phyloP scores from a whole-genome alignment of 768 basidiomycete genomes.

The Tricholoma sp. region DNA sequence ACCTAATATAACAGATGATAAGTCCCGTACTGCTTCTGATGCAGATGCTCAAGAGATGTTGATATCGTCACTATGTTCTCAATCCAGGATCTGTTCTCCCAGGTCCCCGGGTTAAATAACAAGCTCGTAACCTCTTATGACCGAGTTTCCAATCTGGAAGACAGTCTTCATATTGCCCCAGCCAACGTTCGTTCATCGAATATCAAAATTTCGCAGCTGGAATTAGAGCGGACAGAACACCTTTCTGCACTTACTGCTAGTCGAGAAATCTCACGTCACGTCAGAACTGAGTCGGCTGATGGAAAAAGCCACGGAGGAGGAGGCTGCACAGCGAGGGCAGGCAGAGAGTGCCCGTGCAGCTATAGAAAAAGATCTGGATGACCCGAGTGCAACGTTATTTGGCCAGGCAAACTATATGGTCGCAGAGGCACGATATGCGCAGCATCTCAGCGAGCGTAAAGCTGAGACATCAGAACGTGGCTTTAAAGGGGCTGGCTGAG shows the following conservation, averaged over 20 bases:
- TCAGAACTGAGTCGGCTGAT: conserved; percentile 89
- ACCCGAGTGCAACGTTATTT: conserved; percentile 87
- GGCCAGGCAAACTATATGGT: conserved; percentile 97
- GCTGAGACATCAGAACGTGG: conserved; percentile 73
- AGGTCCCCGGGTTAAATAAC: conserved; percentile 85
- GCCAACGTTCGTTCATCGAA: conserved; percentile 54
- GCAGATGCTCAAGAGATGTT: conserved; percentile 78
- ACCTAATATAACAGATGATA: too few relatives aligned
- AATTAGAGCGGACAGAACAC: conserved; percentile 82
- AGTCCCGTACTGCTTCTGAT: too few relatives aligned
- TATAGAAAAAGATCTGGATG: conserved; percentile 94
- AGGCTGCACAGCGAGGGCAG: conserved; percentile 85
- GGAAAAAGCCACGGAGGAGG: conserved; percentile 93
- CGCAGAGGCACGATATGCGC: conserved; percentile 80
- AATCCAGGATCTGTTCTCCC: conserved; percentile 86
- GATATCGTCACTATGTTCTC: conserved; percentile 71
- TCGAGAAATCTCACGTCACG: conserved; percentile 89
- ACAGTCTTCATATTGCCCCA: conserved; percentile 69
- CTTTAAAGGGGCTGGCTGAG: conserved; percentile 77
- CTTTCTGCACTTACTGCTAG: conserved; percentile 84
- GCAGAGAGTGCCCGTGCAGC: conserved; percentile 77
- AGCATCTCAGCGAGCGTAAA: conserved; percentile 62
- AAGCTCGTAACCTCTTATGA: conserved; percentile 94
- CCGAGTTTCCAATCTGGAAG: conserved; percentile 89
- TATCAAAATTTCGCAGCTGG: conserved; percentile 71